Base-by-base conservation (phyloP, 1,284 basidiomycete species). In the Puccinia coronata region DNA sequence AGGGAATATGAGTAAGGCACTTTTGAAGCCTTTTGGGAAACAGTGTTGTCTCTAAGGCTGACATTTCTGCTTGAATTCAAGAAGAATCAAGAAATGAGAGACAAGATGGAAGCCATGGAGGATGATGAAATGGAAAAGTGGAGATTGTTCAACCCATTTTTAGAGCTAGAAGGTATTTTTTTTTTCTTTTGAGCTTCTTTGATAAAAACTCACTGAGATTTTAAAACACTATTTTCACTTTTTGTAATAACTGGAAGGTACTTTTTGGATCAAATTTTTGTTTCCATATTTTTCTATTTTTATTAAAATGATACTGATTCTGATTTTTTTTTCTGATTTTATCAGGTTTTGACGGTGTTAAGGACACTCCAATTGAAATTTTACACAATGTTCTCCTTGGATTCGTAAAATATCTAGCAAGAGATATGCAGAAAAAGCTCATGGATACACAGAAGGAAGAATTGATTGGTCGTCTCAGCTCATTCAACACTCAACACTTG, bases 371-470 rank as follows among this genome's bases (percentile, higher is more conserved):
- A n/a, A n/a, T n/a, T n/a, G 86, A 88, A 82, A 85, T 87, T 11
- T 83, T 88, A 2, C 87, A 88, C 83, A 85, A 86, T 0, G 82
- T 87, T 4, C 83, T 87, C 0, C 84, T 87, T 0, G 87, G 87
- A 34, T 34, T 72, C 11, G 70, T 49, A 11, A 73, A 73, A 34
- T 73, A 73, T 73, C 49, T 73, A n/a, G 39, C 39, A 11, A 5
- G 47, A 0, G 34, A 73, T 55, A 2, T 59, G 8, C n/a, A 5
- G 41, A 47, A 69, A n/a, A 49, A 31, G 9, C 20, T 69, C 3
- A 49, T 23, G 6, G 25, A 43, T 23, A 73, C 34, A 36, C 34
- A 73, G 23, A 55, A 59, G 28, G 16, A 28, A 25, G 9, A 39
- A 55, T 2, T 73, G 6, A 18, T 55, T 18, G 71, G 49, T 3